Evolutionary conservation across 192 early-diverging fungal genomes (phyloP).

Genomic region (Backusella macrospora): DNA sequence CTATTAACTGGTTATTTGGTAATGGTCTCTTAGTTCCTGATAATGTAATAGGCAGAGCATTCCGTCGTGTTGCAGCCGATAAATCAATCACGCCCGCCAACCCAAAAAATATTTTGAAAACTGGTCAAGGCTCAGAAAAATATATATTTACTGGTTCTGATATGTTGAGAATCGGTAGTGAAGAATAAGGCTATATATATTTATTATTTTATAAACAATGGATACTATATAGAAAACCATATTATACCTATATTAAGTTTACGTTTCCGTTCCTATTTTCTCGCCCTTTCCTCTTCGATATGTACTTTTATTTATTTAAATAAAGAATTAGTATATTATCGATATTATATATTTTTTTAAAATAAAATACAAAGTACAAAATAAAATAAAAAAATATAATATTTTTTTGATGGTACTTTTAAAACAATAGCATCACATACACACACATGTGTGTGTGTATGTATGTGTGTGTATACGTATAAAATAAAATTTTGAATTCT

Average conservation of each 20-base stretch:
- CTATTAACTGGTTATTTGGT: background rate
- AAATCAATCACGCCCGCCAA: background rate
- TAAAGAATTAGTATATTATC: no score
- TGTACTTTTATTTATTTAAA: no score
- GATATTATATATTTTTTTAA: no score
- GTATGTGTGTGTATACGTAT: no score
- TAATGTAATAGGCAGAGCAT: slow-evolving; percentile 21
- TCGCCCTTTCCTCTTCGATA: no score
- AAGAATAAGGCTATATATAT: background rate
- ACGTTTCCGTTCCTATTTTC: no score
- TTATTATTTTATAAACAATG: background rate
- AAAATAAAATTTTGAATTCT: no score
- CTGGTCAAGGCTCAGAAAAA: background rate
- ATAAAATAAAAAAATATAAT: no score
- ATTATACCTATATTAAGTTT: background rate
- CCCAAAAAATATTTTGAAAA: background rate
- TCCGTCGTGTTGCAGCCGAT: slow-evolving; percentile 18
- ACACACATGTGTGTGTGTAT: no score
- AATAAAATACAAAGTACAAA: no score
- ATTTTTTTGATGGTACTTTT: no score
- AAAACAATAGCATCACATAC: no score
- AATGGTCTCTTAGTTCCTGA: slow-evolving; percentile 15
- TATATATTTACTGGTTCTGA: background rate
- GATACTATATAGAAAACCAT: background rate
- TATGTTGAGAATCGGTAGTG: background rate